Base-by-base conservation (phyloP, 495 filamentous ascomycete genomes). In the Tuber melanosporum region DNA sequence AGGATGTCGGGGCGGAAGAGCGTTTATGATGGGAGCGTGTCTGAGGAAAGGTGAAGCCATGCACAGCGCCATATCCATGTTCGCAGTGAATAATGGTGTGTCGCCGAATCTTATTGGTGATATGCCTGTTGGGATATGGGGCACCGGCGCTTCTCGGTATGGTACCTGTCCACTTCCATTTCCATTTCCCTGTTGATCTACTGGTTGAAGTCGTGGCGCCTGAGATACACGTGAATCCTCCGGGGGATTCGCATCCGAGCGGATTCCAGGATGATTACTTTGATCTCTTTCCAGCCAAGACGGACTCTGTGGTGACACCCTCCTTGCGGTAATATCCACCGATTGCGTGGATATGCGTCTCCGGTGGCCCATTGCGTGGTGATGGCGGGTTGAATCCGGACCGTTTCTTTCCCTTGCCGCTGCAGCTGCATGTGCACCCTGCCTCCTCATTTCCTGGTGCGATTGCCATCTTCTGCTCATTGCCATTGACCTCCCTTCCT, bases 401-500 rank as follows among this genome's bases (percentile, higher is more conserved):
- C 52, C 52, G n/a, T 62, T 62, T 10, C 52, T 46, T 32, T 78
- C 77, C 47, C 77, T 80, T 76, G 77, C 73, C 73, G 77, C 73
- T n/a, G 76, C 73, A 42, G 76, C 52, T 49, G 79, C 62, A 42
- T 75, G 71, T 20, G 49, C 77, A 70, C 70, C 49, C 39, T 73
- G n/a, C 46, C 77, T 77, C 70, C 78, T 79, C 71, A 79, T 75
- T 22, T 75, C 43, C 41, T 62, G 52, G 52, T 62, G 52, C 52
- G 52, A 62, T 14, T 62, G 52, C 71, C 71, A 79, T 73, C 44
- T 75, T 70, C 17, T 77, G 45, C 20, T 70, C 78, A 72, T 47
- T 45, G 70, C 74, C 72, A 49, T 52, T 44, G 77, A 71, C 62
- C 77, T 73, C 46, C 75, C 77, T 72, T 79, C 80, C 62, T 82